phyloP scores from a whole-genome alignment of 352 stramenopile genomes.

The Phytophthora cactorum region DNA sequence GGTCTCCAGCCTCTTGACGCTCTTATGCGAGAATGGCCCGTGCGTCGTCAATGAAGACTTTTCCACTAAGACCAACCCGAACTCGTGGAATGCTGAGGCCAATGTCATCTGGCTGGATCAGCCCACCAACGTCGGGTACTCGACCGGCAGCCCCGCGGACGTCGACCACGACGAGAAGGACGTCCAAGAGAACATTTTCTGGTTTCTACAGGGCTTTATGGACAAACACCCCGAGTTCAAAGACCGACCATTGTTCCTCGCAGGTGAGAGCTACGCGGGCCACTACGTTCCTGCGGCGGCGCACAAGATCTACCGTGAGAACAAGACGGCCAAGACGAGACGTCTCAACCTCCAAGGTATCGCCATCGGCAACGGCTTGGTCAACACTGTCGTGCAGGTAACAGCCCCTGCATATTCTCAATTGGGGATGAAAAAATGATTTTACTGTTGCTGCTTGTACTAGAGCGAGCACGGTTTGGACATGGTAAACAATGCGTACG shows the following conservation, averaged over 20 bases:
- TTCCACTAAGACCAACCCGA: slow-evolving; percentile 47
- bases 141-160: slow-evolving; percentile 45
- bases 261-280: slow-evolving; percentile 62
- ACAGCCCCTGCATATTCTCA: neutral
- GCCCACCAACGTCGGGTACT: slow-evolving; percentile 66
- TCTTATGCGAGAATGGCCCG: slow-evolving; percentile 64
- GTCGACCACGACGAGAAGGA: slow-evolving; percentile 41
- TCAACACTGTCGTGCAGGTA: slow-evolving; percentile 49
- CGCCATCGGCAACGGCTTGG: slow-evolving; percentile 63
- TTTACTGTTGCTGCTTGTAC: slow-evolving; percentile 3
- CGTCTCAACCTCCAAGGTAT: slow-evolving; percentile 59
- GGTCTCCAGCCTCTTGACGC: slow-evolving; percentile 46
- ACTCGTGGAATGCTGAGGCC: slow-evolving; percentile 66
- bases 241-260: slow-evolving; percentile 49
- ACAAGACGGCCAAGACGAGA: slow-evolving; percentile 26
- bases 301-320: slow-evolving; percentile 55
- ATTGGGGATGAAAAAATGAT: neutral
- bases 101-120: slow-evolving; percentile 79
- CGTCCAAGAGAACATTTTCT: slow-evolving; percentile 59
- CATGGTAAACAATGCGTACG: slow-evolving; percentile 69
- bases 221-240: slow-evolving; percentile 59
- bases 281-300: slow-evolving; percentile 61
- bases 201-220: slow-evolving; percentile 57
- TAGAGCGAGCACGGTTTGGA: slow-evolving; percentile 44
- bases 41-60: slow-evolving; percentile 51